Conservation (phyloP, 495 filamentous ascomycete species). For the Penicillium subrubescens region DNA sequence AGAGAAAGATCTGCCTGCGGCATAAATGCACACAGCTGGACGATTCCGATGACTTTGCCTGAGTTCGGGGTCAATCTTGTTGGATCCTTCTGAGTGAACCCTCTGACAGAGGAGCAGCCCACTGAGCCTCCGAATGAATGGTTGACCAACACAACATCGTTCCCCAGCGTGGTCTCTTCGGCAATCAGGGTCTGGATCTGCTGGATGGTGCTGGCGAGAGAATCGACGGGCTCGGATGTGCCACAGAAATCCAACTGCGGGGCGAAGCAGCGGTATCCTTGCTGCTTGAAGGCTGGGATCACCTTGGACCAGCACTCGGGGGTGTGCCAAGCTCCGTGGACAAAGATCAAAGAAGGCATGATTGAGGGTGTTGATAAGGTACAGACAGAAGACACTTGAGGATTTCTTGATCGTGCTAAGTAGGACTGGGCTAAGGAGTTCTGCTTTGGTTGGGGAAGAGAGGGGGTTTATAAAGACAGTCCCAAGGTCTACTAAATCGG, state of each 20-base stretch:
- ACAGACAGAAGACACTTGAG: neutral
- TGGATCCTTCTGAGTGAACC: neutral
- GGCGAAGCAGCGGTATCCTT: slow-evolving; percentile 9
- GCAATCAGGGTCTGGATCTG: neutral
- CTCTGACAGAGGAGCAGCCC: neutral
- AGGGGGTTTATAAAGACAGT: neutral
- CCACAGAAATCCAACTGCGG: slow-evolving; percentile 13
- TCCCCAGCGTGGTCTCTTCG: neutral
- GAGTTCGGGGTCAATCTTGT: neutral
- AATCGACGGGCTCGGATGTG: slow-evolving; percentile 6
- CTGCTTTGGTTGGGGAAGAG: neutral
- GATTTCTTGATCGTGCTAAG: neutral
- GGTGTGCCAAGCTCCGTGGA: neutral
- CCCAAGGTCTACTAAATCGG: too few relatives aligned
- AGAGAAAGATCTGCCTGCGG: neutral
- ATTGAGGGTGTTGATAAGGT: neutral
- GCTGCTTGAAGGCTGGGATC: neutral
- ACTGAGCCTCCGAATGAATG: neutral
- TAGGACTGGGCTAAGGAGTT: neutral
- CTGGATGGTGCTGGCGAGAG: neutral
- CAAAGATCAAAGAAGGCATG: neutral
- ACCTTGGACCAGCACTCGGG: neutral
- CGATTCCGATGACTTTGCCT: neutral
- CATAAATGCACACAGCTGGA: neutral
- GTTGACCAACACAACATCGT: neutral